These are phyloP conservation scores for Protea cynaroides DNA, from an alignment of 164 flowering plant species.

Conservation along the genomic window DNA sequence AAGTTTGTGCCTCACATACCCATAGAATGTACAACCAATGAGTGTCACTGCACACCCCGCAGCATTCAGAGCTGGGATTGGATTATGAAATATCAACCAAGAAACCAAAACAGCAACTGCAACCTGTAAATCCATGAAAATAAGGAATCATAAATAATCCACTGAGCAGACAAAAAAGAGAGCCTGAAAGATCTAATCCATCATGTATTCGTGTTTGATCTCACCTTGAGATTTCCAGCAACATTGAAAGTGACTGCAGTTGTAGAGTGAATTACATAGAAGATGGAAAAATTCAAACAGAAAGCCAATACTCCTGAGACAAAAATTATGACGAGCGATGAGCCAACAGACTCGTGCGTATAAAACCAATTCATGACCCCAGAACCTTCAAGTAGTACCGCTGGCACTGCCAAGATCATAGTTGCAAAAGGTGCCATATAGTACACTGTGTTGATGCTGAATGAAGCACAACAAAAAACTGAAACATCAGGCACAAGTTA, in stretches of 20 bases:
- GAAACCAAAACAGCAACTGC: conserved; percentile 70
- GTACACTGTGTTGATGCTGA: conserved; percentile 70
- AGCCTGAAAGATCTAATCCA: neutral
- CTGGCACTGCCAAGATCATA: conserved; percentile 65
- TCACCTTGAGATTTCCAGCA: conserved; percentile 77
- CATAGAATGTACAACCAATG: conserved; percentile 72
- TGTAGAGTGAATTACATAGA: conserved; percentile 74
- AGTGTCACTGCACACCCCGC: conserved; percentile 65
- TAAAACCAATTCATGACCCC: conserved; percentile 52
- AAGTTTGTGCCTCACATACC: conserved; percentile 61
- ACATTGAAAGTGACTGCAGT: conserved; percentile 77
- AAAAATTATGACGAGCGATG: conserved; percentile 53
- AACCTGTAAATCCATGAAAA: conserved; percentile 32
- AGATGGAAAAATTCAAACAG: conserved; percentile 75
- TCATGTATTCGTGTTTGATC: neutral
- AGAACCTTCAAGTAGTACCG: conserved; percentile 55
- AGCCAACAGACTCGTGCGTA: conserved; percentile 26
- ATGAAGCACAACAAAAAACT: neutral
- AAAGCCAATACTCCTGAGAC: conserved; percentile 67
- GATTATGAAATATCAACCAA: conserved; percentile 69
- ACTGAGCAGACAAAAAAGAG: neutral
- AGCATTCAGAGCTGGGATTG: conserved; percentile 52
- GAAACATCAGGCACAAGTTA: neutral
- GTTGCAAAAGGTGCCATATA: conserved; percentile 86
- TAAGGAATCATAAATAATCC: neutral